Evolutionary conservation across 352 stramenopile species (phyloP).

Genomic region (Pythium chondricola): DNA sequence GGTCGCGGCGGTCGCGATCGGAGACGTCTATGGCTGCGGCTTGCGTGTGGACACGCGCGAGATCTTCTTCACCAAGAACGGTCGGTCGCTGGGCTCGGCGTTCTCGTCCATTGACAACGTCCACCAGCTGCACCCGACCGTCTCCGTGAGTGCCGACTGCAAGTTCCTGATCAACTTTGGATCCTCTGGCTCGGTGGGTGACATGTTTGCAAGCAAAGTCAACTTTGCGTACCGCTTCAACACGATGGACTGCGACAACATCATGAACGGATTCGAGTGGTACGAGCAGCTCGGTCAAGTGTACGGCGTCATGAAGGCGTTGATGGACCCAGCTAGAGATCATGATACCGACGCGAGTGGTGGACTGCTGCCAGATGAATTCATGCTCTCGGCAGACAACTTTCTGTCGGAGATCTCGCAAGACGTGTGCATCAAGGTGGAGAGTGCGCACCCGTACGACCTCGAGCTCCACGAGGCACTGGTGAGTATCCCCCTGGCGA

Average conservation of each 20-base stretch:
- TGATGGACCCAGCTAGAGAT: constrained; percentile 50
- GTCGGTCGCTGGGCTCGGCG: constrained; percentile 62
- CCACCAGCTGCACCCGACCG: constrained; percentile 57
- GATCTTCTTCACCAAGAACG: constrained; percentile 86
- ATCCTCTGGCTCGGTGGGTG: constrained; percentile 18
- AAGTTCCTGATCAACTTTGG: constrained; percentile 77
- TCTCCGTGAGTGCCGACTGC: constrained; percentile 68
- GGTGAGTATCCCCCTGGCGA: constrained; percentile 77
- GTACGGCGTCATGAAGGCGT: constrained; percentile 77
- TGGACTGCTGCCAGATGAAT: constrained; percentile 62
- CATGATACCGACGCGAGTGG: constrained; percentile 4
- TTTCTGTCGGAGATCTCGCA: constrained; percentile 83
- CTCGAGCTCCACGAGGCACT: constrained; percentile 73
- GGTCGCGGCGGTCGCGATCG: constrained; percentile 28
- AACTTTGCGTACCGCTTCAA: constrained; percentile 81
- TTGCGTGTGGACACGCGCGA: constrained; percentile 76
- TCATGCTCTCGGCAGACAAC: constrained; percentile 85
- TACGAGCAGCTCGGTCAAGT: constrained; percentile 83
- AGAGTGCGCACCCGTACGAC: constrained; percentile 78
- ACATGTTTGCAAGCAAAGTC: constrained; percentile 24
- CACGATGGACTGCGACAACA: constrained; percentile 77
- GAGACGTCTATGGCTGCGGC: constrained; percentile 75
- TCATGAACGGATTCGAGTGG: constrained; percentile 85
- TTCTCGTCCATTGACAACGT: constrained; percentile 63
- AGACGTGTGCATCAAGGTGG: constrained; percentile 74